phyloP scores from a whole-genome alignment of 768 basidiomycete genomes.

The Rhizopogon salebrosus region DNA sequence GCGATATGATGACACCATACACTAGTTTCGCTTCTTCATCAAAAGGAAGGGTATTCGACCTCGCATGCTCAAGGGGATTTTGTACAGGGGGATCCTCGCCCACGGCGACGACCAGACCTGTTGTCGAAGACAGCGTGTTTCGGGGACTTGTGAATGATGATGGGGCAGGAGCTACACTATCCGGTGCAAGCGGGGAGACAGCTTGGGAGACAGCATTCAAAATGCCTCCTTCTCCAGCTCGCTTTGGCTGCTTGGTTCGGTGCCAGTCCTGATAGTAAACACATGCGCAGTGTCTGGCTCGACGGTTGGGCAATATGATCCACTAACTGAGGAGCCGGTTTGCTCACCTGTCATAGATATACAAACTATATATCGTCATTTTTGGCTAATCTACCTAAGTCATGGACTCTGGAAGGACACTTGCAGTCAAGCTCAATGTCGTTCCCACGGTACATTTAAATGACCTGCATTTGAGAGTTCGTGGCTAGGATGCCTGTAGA shows the following conservation, averaged over 20 bases:
- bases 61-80: conserved; percentile 15
- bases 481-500: not conserved
- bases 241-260: conserved; percentile 66
- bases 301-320: conserved; percentile 5
- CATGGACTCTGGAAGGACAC: not conserved
- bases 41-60: conserved; percentile 66
- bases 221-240: conserved; percentile 68
- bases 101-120: conserved; percentile 67
- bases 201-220: conserved; percentile 78
- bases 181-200: conserved; percentile 34
- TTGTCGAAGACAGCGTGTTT: conserved; percentile 57
- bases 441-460: not conserved
- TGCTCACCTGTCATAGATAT: conserved; percentile 85
- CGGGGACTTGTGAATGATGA: conserved; percentile 51
- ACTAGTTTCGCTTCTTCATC: conserved; percentile 98
- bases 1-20: conserved; percentile 88
- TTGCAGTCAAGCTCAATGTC: not conserved
- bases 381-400: not conserved
- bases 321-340: not conserved
- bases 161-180: conserved; percentile 27
- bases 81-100: conserved; percentile 33
- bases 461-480: not conserved
- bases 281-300: conserved; percentile 76
- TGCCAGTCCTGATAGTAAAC: conserved; percentile 98
- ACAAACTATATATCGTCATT: conserved; percentile 90